Evolutionary conservation across 352 stramenopile genomes (phyloP).

Genomic region (Pythium dissimile): DNA sequence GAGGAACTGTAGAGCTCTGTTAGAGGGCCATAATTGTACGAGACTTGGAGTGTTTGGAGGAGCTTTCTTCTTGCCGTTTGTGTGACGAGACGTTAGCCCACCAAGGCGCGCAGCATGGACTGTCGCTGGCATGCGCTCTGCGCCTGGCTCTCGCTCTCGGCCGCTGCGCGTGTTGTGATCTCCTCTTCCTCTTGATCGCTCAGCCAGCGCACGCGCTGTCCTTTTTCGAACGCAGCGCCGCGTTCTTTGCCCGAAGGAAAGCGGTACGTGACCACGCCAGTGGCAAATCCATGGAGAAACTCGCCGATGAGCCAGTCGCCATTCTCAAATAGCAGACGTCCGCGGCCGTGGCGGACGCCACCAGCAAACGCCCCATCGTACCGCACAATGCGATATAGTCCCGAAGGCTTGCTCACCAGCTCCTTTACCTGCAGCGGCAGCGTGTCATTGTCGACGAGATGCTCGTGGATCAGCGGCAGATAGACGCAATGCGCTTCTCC

Average conservation of each 20-base stretch:
- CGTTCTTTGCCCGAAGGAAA: conserved; percentile 34
- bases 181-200: conserved; percentile 36
- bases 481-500: conserved; percentile 49
- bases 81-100: neutral
- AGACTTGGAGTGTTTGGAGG: neutral
- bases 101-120: conserved; percentile 16
- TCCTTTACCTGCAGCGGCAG: neutral
- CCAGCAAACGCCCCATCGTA: conserved; percentile 52
- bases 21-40: too few relatives aligned
- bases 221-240: conserved; percentile 34
- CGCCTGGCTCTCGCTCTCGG: conserved; percentile 1
- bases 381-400: conserved; percentile 50
- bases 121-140: conserved; percentile 4
- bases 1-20: conserved; percentile 9
- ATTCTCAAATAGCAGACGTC: conserved; percentile 52
- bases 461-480: conserved; percentile 40
- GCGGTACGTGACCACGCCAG: conserved; percentile 40
- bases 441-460: conserved; percentile 31
- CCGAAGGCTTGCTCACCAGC: conserved; percentile 9
- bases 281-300: conserved; percentile 44
- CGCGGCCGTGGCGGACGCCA: conserved; percentile 46
- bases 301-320: conserved; percentile 40
- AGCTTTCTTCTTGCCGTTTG: neutral
- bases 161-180: conserved; percentile 6
- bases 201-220: conserved; percentile 50